Base-by-base conservation (phyloP, 345 rosid species). In the Rhizophora mangle region DNA sequence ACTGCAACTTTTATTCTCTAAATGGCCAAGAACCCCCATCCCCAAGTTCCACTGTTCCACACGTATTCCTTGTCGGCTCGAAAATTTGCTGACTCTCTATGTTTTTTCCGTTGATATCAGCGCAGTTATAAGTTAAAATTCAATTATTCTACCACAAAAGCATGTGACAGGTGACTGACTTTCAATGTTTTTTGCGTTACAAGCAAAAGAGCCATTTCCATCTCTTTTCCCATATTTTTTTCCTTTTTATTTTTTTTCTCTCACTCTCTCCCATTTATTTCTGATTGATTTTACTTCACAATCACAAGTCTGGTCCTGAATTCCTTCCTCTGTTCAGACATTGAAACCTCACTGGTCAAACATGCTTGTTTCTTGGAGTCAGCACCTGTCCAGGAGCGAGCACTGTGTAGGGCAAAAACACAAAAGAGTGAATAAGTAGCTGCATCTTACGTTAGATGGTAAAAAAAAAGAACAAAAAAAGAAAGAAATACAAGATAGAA, bases 31-130 rank as follows among this genome's bases (percentile, higher is more conserved):
- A 81, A 37, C 80, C 18, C 18, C 82, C 74, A 72, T 63, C 79
- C 63, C 76, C 58, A 69, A 61, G 72, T 31, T 11, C 16, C 3
- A 11, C 77, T 66, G 37, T 7, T 34, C 8, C 69, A 67, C 77
- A 78, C 85, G 87, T 82, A 68, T 73, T 78, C n/a, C 63, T 61
- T 87, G 96, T 89, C 92, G 86, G 89, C 77, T 76, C 70, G 79
- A 13, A 68, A 72, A 71, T 62, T 62, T 34, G 37, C 37, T 7
- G 9, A 7, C 80, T 67, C 58, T 71, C 27, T 60, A 74, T 62
- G 63, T 81, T 7, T 34, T 34, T 8, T 34, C 9, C 37, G 9
- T 34, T 34, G 2, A 6, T 34, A 34, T 2, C 37, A 7, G 37
- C 1, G 8, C 9, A 9, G 2, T 9, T 2, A 2, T 9, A 34